These are phyloP conservation scores for Amaranthus cruentus DNA, from an alignment of 148 eudicot genomes.

Conservation along the genomic window DNA sequence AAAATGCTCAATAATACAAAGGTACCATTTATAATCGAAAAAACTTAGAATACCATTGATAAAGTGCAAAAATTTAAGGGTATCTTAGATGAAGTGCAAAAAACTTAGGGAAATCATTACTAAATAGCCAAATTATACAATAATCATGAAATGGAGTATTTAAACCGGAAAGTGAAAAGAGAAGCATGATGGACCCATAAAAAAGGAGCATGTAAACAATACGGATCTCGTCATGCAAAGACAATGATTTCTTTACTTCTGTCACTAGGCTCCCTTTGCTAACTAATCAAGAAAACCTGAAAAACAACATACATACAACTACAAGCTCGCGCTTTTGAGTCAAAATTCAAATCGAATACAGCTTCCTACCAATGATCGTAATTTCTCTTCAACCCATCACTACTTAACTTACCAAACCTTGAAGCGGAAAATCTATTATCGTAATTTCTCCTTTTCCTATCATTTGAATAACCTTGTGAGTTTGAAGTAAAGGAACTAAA, in stretches of 20 bases:
- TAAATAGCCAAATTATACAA: no score
- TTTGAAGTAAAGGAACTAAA: slow-evolving; percentile 29
- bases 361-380: slow-evolving; percentile 37
- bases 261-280: not conserved
- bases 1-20: no score
- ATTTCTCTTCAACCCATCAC: slow-evolving; percentile 40
- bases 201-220: not conserved
- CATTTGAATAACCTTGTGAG: slow-evolving; percentile 35
- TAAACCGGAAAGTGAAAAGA: no score
- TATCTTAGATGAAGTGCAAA: no score
- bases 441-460: not conserved
- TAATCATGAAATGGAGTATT: no score
- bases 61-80: no score
- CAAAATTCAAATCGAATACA: slow-evolving; percentile 6
- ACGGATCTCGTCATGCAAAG: slow-evolving; percentile 2
- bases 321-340: not conserved
- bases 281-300: not conserved
- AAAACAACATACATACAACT: slow-evolving; percentile 17
- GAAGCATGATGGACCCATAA: not conserved
- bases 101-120: no score
- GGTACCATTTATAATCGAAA: no score
- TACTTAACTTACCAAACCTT: slow-evolving; percentile 44
- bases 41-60: no score
- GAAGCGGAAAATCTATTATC: slow-evolving; percentile 43
- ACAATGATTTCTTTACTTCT: not conserved